phyloP scores from a whole-genome alignment of 176 grass and related monocot species.

The Secale cereale region DNA sequence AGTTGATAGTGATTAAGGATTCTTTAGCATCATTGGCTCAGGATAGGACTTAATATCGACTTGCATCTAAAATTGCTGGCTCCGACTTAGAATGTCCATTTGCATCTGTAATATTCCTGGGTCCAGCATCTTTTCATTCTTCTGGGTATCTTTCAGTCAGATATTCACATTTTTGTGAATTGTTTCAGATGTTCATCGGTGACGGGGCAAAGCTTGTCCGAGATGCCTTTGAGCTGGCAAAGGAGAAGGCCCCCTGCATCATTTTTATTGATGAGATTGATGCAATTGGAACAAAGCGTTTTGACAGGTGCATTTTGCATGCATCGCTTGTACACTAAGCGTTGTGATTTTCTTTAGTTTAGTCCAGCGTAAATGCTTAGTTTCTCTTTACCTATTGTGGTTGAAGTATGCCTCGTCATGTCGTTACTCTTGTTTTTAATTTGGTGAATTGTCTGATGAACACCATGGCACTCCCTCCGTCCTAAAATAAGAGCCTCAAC shows the following conservation, averaged over 20 bases:
- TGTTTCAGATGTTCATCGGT: constrained; percentile 76
- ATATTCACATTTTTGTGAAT: constrained; percentile 1
- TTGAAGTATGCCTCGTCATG: not conserved
- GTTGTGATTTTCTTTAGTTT: not conserved
- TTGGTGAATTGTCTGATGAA: not conserved
- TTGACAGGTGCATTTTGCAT: constrained; percentile 51
- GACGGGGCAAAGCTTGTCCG: constrained; percentile 79
- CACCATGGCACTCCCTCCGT: not conserved
- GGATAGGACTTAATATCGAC: not conserved
- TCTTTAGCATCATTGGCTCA: not conserved
- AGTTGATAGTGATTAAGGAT: not conserved
- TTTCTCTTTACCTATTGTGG: not conserved
- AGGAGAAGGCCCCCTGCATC: constrained; percentile 79
- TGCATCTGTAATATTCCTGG: not conserved
- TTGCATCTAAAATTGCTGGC: not conserved
- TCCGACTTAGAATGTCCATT: not conserved
- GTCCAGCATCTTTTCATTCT: not conserved
- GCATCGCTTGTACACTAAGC: not conserved
- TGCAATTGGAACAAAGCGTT: constrained; percentile 85
- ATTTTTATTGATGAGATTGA: constrained; percentile 93
- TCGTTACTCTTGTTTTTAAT: not conserved
- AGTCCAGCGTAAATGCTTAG: not conserved
- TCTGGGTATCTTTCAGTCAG: not conserved
- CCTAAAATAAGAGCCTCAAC: no score
- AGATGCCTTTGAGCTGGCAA: constrained; percentile 81